Conservation (phyloP, 108 stramenopile species). For the Skeletonema menzelii region DNA sequence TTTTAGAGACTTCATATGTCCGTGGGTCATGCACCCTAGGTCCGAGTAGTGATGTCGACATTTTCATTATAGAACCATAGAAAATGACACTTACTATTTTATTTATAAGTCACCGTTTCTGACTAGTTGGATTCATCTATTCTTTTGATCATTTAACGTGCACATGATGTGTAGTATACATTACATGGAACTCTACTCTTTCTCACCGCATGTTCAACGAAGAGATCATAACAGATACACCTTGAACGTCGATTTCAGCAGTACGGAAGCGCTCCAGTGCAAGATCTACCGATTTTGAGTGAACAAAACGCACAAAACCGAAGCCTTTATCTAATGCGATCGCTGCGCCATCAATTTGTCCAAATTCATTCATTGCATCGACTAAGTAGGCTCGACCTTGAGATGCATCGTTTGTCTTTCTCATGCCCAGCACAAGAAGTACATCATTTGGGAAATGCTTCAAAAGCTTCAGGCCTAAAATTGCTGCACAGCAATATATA, state of each 20-base stretch:
- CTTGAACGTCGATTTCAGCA: slow-evolving; percentile 80
- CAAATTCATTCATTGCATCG: slow-evolving; percentile 62
- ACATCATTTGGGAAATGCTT: slow-evolving; percentile 66
- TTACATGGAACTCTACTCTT: too few species aligned
- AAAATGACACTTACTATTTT: not conserved
- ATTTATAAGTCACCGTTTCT: not conserved
- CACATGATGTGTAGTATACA: not conserved
- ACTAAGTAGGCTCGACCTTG: slow-evolving; percentile 39
- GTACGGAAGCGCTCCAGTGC: slow-evolving; percentile 57
- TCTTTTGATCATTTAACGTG: not conserved
- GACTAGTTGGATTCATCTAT: not conserved
- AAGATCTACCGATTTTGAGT: slow-evolving; percentile 57
- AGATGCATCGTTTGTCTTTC: slow-evolving; percentile 65
- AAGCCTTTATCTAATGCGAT: slow-evolving; percentile 76
- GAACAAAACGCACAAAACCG: slow-evolving; percentile 75
- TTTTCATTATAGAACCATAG: not conserved
- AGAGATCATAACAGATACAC: slow-evolving; percentile 67
- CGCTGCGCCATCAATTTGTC: slow-evolving; percentile 74
- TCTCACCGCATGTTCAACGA: too few species aligned
- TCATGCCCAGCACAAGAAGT: slow-evolving; percentile 71
- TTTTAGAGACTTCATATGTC: not conserved
- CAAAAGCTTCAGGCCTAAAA: slow-evolving; percentile 68
- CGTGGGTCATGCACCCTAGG: not conserved
- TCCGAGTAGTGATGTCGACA: not conserved
- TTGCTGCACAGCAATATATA: slow-evolving; percentile 78